Base-by-base conservation (phyloP, 768 basidiomycete species). In the Mycena haematopus region DNA sequence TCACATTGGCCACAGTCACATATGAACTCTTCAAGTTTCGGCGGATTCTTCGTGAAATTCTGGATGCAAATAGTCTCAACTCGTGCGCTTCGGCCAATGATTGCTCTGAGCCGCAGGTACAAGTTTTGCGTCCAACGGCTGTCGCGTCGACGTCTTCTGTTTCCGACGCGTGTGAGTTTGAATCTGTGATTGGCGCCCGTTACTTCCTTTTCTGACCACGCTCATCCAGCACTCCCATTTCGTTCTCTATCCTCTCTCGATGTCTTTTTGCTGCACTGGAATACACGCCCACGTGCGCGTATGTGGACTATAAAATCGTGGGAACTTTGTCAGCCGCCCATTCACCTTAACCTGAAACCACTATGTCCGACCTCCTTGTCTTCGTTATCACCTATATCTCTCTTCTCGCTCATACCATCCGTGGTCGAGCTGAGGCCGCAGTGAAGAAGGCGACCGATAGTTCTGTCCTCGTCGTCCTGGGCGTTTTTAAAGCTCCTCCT, bases 151-250 rank as follows among this genome's bases (percentile, higher is more conserved):
- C 36, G 36, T 36, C 44, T 45, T 45, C 42, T 45, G 22, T 19
- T 42, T 42, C 19, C 19, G 29, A 31, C 29, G 40, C 36, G 36
- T 36, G 36, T 36, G 40, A 6, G 11, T 24, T 9, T 51, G 29
- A 51, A 33, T 45, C n/a, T 15, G 14, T 56, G 44, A 49, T 46
- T 46, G 44, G 21, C 55, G n/a, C 21, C 29, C 38, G 3, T 54
- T n/a, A 6, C 11, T 36, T 29, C 56, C 56, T 47, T 46, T 56
- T 47, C 21, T 29, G 45, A 21, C 44, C 33, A 22, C 21, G 33
- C 56, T 56, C 56, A 31, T 56, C 56, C 56, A 56, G 35, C 56
- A 6, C 8, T 47, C 56, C 56, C 56, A 29, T 35, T 56, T 46
- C 17, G 44, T 11, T n/a, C n/a, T 27, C 27, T 24, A 14, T 45